phyloP scores from a whole-genome alignment of 2,329 filamentous ascomycete species.

The Paracoccidioides lutzii region DNA sequence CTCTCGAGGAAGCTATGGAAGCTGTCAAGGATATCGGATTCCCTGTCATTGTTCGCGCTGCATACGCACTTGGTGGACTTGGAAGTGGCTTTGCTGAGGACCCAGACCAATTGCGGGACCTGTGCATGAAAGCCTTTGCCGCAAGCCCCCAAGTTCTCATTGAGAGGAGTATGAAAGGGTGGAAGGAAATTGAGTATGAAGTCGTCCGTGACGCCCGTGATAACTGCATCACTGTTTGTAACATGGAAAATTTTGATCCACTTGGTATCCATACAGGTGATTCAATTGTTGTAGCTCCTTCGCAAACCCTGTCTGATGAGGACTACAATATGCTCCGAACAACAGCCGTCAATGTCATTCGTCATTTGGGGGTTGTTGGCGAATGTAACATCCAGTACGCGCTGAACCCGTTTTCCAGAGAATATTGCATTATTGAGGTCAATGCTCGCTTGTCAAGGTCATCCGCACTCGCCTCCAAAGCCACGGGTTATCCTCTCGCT shows the following conservation, averaged over 20 bases:
- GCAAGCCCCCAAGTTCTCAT: conserved; percentile 93
- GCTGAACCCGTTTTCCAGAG: conserved; percentile 82
- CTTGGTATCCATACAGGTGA: conserved; percentile 96
- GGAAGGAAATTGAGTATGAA: conserved; percentile 99
- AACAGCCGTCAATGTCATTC: conserved; percentile 91
- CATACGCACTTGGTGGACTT: conserved; percentile 87
- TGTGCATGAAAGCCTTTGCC: conserved; percentile 90
- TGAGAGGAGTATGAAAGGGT: conserved; percentile 97
- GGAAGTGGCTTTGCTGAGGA: conserved; percentile 93
- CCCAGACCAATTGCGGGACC: conserved; percentile 64
- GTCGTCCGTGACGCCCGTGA: conserved; percentile 90
- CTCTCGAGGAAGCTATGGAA: conserved; percentile 72
- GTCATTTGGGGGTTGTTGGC: conserved; percentile 90
- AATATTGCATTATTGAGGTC: conserved; percentile 99
- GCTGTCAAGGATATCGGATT: conserved; percentile 87
- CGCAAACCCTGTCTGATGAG: conserved; percentile 89
- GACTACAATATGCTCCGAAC: conserved; percentile 99
- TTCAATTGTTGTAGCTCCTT: conserved; percentile 94
- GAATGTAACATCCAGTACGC: conserved; percentile 99
- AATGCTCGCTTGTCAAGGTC: conserved; percentile 93
- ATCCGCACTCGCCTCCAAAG: conserved; percentile 90
- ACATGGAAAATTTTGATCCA: conserved; percentile 99
- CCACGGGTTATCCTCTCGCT: conserved; percentile 87
- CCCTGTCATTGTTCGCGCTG: conserved; percentile 92
- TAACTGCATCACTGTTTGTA: conserved; percentile 98